phyloP scores from a whole-genome alignment of 1,139 yeast species.

The Williopsis jadinii region DNA sequence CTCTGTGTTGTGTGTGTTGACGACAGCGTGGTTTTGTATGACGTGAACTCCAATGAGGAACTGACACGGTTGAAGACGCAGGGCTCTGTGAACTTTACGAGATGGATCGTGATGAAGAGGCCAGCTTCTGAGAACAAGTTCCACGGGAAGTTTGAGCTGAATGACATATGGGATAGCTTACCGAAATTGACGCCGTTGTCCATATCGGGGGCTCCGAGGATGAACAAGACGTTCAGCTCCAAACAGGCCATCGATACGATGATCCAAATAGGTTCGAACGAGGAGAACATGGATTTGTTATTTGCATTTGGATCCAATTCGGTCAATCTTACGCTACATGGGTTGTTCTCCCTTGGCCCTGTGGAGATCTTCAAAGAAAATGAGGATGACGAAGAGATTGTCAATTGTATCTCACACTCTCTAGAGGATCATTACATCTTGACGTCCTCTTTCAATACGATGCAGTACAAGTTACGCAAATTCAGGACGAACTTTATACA shows the following conservation, averaged over 20 bases:
- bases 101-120: conserved; percentile 7
- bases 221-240: conserved; percentile 17
- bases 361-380: conserved; percentile 10
- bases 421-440: conserved; percentile 14
- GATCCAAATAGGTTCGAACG: conserved; percentile 21
- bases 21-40: background rate
- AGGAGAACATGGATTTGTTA: conserved; percentile 27
- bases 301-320: conserved; percentile 24
- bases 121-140: conserved; percentile 2
- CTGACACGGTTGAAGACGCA: conserved; percentile 19
- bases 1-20: conserved; percentile 37
- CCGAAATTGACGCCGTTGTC: conserved; percentile 33
- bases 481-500: conserved; percentile 8
- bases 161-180: conserved; percentile 26
- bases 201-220: conserved; percentile 2
- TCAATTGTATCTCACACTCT: conserved; percentile 6
- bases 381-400: conserved; percentile 19
- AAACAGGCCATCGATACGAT: conserved; percentile 24
- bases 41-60: conserved; percentile 31
- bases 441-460: conserved; percentile 16
- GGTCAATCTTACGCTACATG: conserved; percentile 26
- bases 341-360: conserved; percentile 27
- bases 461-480: conserved; percentile 14
- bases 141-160: conserved; percentile 3
- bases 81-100: conserved; percentile 8